Evolutionary conservation across 2,329 filamentous ascomycete genomes (phyloP).

Genomic region (Talaromyces piceae): DNA sequence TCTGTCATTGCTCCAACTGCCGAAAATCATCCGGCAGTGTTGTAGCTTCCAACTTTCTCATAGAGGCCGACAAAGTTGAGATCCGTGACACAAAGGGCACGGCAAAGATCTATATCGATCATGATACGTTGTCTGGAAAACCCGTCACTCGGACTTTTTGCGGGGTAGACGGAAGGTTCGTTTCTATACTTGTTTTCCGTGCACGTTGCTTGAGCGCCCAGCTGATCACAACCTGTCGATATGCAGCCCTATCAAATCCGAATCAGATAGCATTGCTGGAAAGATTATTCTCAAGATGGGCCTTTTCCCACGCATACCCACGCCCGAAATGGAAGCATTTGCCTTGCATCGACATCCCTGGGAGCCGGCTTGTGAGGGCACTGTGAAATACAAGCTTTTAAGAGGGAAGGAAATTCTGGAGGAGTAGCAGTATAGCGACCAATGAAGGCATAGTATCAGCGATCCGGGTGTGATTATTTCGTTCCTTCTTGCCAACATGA

Average conservation of each 20-base stretch:
- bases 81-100: conserved; percentile 40
- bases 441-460: no score
- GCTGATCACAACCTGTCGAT: neutral
- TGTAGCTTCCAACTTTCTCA: conserved; percentile 21
- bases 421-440: no score
- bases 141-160: conserved; percentile 14
- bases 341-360: conserved; percentile 37
- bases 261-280: conserved; percentile 32
- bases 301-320: conserved; percentile 42
- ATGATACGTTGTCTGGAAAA: conserved; percentile 41
- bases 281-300: conserved; percentile 46
- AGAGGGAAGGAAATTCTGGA: neutral
- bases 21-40: conserved; percentile 41
- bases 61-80: conserved; percentile 35
- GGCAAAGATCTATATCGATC: conserved; percentile 40
- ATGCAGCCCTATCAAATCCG: conserved; percentile 43
- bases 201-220: neutral
- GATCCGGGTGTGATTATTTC: no score
- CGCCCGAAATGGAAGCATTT: conserved; percentile 41
- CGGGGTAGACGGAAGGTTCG: neutral
- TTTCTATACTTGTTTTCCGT: neutral
- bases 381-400: neutral
- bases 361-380: conserved; percentile 19
- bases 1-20: conserved; percentile 48
- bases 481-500: no score